Evolutionary conservation across 345 rosid species (phyloP).

Genomic region (Noccaea bulbosa): DNA sequence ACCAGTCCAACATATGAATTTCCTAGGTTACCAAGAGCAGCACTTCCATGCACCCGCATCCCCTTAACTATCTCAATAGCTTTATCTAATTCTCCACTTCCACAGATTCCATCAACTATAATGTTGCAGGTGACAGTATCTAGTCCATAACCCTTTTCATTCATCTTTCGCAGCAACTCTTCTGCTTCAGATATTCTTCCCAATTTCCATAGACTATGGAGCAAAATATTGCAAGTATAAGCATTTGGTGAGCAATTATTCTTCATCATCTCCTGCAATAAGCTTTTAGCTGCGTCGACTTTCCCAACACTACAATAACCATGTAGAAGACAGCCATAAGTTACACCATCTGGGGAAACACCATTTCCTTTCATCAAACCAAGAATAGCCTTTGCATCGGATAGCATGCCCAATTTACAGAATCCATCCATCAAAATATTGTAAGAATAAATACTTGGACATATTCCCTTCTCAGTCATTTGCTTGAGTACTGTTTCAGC

Average conservation of each 20-base stretch:
- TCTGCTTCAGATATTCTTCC: constrained; percentile 81
- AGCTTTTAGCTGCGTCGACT: constrained; percentile 58
- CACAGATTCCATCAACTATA: constrained; percentile 83
- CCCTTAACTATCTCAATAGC: constrained; percentile 79
- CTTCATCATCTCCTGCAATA: constrained; percentile 77
- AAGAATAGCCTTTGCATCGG: constrained; percentile 67
- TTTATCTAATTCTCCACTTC: constrained; percentile 74
- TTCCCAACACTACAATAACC: constrained; percentile 76
- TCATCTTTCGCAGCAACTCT: constrained; percentile 80
- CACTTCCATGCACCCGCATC: constrained; percentile 88
- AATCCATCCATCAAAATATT: constrained; percentile 81
- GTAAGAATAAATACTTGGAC: constrained; percentile 73
- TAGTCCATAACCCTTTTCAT: constrained; percentile 72
- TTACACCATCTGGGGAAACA: constrained; percentile 72
- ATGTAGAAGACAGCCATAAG: constrained; percentile 72
- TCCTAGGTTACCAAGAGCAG: constrained; percentile 87
- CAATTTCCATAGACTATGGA: constrained; percentile 81
- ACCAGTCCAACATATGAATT: constrained; percentile 75
- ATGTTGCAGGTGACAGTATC: constrained; percentile 94
- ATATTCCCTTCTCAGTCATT: constrained; percentile 61
- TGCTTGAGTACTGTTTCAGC: constrained; percentile 69
- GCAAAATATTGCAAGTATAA: constrained; percentile 81
- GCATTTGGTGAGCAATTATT: constrained; percentile 69
- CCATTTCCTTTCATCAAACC: constrained; percentile 62
- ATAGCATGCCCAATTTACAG: constrained; percentile 84